Evolutionary conservation across 257 asterid genomes (phyloP), one percentile per base, ranked within the genome.

Genomic region (Orobanche coerulescens): DNA sequence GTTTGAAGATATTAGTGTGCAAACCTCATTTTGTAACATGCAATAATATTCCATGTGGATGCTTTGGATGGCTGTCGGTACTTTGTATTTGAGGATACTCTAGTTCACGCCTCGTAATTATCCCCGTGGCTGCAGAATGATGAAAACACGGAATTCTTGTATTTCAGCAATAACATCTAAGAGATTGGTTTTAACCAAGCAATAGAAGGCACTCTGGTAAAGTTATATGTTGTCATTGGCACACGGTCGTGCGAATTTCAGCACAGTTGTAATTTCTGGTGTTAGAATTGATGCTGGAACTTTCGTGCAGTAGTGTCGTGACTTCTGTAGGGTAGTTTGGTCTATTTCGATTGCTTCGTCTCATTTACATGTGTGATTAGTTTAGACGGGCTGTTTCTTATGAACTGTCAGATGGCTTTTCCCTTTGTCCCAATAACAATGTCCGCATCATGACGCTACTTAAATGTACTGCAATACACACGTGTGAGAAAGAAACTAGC

Each of bases 371-470:
- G 43, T 18, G 15, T 20, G 49, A 18, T 34, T 46, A 6, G 13
- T 9, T 31, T 56, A n/a, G n/a, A 58, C 37, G 47, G 47, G 58
- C 26, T 44, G 44, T 48, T 72, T 46, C 4, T 53, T 7, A 14
- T 36, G 56, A 10, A 26, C 62, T 33, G 22, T 37, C 61, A 39
- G 68, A n/a, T 65, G 50, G 5, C 65, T 42, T 58, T 19, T 62
- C 50, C 47, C 30, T 37, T 7, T 23, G 50, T 34, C 15, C 60
- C 19, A 30, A 25, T 6, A 15, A 26, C 42, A 26, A 26, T 26
- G 31, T 26, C 5, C 5, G 8, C 31, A 49, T 1, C 31, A 49
- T 11, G 6, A 9, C 4, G 33, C 28, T 53, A 28, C n/a, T 53
- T 53, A 26, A 37, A 26, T 8, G 28, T 26, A n/a, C n/a, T n/a